Base-by-base conservation (phyloP, 1,139 yeast species). In the Hansenula lynferdii region DNA sequence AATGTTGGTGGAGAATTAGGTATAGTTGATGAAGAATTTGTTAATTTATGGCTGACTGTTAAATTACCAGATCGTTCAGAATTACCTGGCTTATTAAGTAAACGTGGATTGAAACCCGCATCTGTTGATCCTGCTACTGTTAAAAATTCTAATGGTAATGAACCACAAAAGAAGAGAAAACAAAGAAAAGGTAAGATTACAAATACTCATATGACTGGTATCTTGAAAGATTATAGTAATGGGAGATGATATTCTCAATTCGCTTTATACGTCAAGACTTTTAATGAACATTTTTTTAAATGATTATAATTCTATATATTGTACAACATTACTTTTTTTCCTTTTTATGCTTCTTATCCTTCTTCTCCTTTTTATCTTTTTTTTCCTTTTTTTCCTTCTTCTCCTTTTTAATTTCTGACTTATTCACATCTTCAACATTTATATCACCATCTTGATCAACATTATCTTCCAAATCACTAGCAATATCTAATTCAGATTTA, bases 191-290 rank as follows among this genome's bases (percentile, higher is more conserved):
- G 96, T 33, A 92, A 89, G 70, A 80, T 92, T 56, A 92, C 99
- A 12, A 92, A 92, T 60, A 83, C 95, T 4, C 99, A 92, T 62
- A 84, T 92, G 95, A 82, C 86, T 60, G 97, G 97, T 43, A 83
- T 92, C 28, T 77, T 92, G 60, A 89, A 86, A 63, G 98, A 92
- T 57, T 92, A 89, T 58, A 61, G 64, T 16, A 55, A 54, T 38
- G 53, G 60, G 38, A 59, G 51, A 24, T 33, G 10, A 16, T 15
- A n/a, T n/a, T n/a, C n/a, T n/a, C n/a, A n/a, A n/a, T n/a, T n/a
- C n/a, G n/a, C n/a, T n/a, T n/a, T n/a, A n/a, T n/a, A n/a, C n/a
- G n/a, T n/a, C n/a, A n/a, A n/a, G n/a, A n/a, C n/a, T n/a, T n/a
- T n/a, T n/a, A n/a, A n/a, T n/a, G n/a, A n/a, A n/a, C n/a, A n/a